A percentile compares a stretch with the other conserved stretches of the same genome.
Conservation (phyloP, 768 basidiomycete genomes). For the Russula emetica region DNA sequence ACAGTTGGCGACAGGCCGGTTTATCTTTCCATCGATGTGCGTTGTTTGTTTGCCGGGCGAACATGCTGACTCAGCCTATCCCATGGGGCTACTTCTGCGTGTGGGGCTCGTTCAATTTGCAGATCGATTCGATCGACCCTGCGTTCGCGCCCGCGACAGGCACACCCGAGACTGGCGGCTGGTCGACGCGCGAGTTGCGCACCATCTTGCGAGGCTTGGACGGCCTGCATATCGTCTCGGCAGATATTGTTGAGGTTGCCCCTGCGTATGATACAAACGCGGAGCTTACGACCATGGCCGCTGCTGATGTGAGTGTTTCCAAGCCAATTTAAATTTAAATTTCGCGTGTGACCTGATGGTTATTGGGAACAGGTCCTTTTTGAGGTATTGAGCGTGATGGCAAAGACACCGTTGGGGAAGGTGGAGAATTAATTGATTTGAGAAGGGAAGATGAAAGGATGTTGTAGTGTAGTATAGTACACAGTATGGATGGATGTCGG, state of each 20-base stretch:
- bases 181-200: conserved; percentile 79
- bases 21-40: conserved; percentile 73
- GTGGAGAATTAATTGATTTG: conserved; percentile 14
- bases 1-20: conserved; percentile 72
- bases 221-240: conserved; percentile 71
- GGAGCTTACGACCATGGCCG: conserved; percentile 59
- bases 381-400: conserved; percentile 75
- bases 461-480: too few relatives aligned
- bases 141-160: conserved; percentile 81
- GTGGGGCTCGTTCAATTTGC: too few relatives aligned
- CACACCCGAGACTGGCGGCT: conserved; percentile 80
- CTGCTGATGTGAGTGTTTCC: conserved; percentile 47
- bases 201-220: conserved; percentile 72
- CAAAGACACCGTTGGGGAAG: conserved; percentile 72
- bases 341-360: not conserved
- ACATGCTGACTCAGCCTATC: not conserved
- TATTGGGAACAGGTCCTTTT: conserved; percentile 52
- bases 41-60: conserved; percentile 25
- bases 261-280: conserved; percentile 74
- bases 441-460: not conserved
- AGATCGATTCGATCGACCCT: conserved; percentile 80
- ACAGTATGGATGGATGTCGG: not conserved
- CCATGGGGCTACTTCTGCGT: too few relatives aligned
- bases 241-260: conserved; percentile 81
- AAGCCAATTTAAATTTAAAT: too few relatives aligned